Percentiles rank a stretch among this genome's conserved stretches.
These are phyloP conservation scores for Delonix regia DNA, from an alignment of 306 rosid species.

Conservation along the genomic window DNA sequence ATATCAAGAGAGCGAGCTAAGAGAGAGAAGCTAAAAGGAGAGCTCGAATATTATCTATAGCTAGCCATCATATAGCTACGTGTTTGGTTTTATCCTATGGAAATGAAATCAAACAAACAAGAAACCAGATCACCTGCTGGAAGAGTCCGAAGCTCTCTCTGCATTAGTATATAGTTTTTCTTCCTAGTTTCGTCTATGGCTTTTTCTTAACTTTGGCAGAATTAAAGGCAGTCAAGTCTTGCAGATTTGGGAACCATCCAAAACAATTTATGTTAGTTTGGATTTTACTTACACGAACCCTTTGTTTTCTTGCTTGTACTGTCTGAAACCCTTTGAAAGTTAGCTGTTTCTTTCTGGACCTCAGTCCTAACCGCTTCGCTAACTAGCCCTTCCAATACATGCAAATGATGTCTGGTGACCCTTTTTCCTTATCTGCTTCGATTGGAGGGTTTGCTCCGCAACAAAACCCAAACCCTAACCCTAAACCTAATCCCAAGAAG, in stretches of 20 bases:
- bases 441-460: constrained; percentile 56
- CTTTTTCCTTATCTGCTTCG: constrained; percentile 67
- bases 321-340: constrained; percentile 51
- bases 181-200: constrained; percentile 51
- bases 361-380: constrained; percentile 19
- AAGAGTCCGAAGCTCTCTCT: constrained; percentile 44
- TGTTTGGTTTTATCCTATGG: constrained; percentile 64
- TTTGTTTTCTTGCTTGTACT: constrained; percentile 59
- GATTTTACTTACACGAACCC: constrained; percentile 48
- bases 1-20: constrained; percentile 35
- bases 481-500: constrained; percentile 73
- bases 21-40: constrained; percentile 20
- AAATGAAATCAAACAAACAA: constrained; percentile 59
- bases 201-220: constrained; percentile 76
- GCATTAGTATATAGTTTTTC: constrained; percentile 42
- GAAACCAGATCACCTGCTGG: constrained; percentile 48
- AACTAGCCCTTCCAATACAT: constrained; percentile 30
- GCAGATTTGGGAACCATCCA: constrained; percentile 52
- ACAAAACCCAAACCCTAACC: constrained; percentile 69
- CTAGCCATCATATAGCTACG: not conserved
- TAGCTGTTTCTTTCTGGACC: constrained; percentile 44
- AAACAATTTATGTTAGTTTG: constrained; percentile 53
- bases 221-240: constrained; percentile 40
- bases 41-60: not conserved
- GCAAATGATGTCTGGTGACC: constrained; percentile 68